Base-by-base conservation (phyloP, 148 eudicot species). In the Limonium bicolor region DNA sequence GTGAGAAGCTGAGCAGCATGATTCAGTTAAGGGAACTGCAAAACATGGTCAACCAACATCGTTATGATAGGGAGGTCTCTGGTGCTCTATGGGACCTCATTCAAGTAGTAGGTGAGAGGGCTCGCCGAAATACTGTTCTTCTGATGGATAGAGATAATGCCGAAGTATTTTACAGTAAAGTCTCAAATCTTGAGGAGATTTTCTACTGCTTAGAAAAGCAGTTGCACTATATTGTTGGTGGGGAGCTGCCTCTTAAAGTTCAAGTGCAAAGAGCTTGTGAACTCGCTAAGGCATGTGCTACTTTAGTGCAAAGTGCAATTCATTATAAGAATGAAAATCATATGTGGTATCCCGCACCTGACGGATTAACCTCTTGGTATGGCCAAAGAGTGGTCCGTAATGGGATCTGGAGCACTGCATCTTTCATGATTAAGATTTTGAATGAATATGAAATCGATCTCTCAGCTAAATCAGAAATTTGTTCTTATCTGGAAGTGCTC, bases 71-170 rank as follows among this genome's bases (percentile, higher is more conserved):
- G 54, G 75, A 65, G 48, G 61, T 58, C 45, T 68, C 95, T 46
- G 93, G 95, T 48, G 62, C 95, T 30, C 70, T 90, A 43, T 90
- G 97, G 97, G 95, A 84, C 71, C 64, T 90, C 30, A 80, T 84
- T 74, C 95, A 84, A 61, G 45, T 80, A 51, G 95, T 84, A 46
- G 95, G 97, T 51, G 97, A 90, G 64, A 76, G 68, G 46, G 78
- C 95, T 27, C 86, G 97, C 19, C 61, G 87, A 50, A 80, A 75
- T 59, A 75, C 93, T 24, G 83, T 90, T 43, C 93, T 90, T 54
- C 58, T 90, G 51, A 84, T 90, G 97, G 97, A 90, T 59, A 90
- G 97, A 65, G 95, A 90, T 52, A 90, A 84, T 64, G 77, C 87
- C 50, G 97, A 90, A 71, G 97, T 90, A 20, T 78, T 90, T 54